These are phyloP conservation scores for Pharus latifolius DNA, from an alignment of 176 grass and related monocot genomes.

Conservation along the genomic window DNA sequence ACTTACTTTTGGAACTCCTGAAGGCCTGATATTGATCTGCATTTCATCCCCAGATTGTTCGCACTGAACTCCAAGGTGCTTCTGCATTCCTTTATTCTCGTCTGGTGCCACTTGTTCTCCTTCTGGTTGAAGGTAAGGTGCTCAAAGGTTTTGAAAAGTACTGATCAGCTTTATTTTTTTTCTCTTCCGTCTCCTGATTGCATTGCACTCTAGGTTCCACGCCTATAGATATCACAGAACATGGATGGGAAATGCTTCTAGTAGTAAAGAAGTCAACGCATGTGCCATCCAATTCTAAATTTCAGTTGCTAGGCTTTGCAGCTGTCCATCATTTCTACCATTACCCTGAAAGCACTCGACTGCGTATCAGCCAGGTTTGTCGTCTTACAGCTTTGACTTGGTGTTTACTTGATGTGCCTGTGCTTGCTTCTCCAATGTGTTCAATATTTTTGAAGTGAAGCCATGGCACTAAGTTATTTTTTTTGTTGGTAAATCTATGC, in stretches of 20 bases:
- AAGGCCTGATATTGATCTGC: neutral
- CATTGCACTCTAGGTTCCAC: slow-evolving; percentile 40
- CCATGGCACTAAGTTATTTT: neutral
- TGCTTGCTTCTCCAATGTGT: neutral
- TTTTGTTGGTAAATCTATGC: neutral
- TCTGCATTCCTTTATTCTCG: slow-evolving; percentile 78
- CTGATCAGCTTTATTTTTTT: neutral
- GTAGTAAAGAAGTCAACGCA: slow-evolving; percentile 37
- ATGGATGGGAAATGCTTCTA: slow-evolving; percentile 84
- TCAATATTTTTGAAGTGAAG: neutral
- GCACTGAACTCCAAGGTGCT: slow-evolving; percentile 53
- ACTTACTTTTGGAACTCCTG: neutral
- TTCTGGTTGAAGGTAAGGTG: slow-evolving; percentile 93
- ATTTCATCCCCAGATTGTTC: slow-evolving; percentile 46
- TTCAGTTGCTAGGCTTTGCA: slow-evolving; percentile 65
- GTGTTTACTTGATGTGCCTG: neutral
- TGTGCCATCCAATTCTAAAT: slow-evolving; percentile 12
- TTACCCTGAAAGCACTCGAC: slow-evolving; percentile 66
- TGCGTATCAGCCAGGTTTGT: slow-evolving; percentile 75
- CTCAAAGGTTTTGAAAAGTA: slow-evolving; percentile 7
- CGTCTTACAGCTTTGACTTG: neutral
- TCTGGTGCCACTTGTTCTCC: slow-evolving; percentile 79
- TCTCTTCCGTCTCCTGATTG: slow-evolving; percentile 6
- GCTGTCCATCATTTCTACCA: slow-evolving; percentile 74
- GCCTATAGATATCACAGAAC: slow-evolving; percentile 76